Evolutionary conservation across 2,329 filamentous ascomycete genomes (phyloP), one percentile per base, ranked within the genome.

Genomic region (Nemania abortiva): DNA sequence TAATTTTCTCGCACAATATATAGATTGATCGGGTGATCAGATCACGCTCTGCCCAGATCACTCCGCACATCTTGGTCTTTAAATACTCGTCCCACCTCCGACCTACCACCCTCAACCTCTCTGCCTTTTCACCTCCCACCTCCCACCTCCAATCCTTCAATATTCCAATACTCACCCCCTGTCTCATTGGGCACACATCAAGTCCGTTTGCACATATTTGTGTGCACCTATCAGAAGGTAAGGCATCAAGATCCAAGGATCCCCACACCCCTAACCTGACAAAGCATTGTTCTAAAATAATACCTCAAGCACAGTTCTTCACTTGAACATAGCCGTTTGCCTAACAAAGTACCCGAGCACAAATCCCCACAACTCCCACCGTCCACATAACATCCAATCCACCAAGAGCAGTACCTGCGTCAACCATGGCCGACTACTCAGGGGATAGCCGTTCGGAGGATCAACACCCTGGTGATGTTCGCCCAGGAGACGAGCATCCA

Each of bases 151-250:
- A 7, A 47, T 27, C 42, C 42, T 6, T 2, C 34, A 37, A 11
- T 37, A 7, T n/a, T 18, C 18, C 18, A 47, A 20, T 47, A 7
- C 18, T 18, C 6, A 9, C 18, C 15, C 34, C 45, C 22, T 6
- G 20, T n/a, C 47, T 50, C 39, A 18, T n/a, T 9, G 18, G 6
- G 18, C 18, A 9, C 18, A 47, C n/a, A n/a, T 20, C n/a, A 9
- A 20, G n/a, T 6, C 42, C 5, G 6, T 47, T 18, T n/a, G n/a
- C n/a, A 20, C 2, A 7, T 37, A 37, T 37, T 37, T 11, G 11
- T n/a, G 31, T 29, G 31, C 29, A 24, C 9, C 27, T 50, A 4
- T 60, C 6, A 9, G 29, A 60, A 52, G 58, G 58, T 52, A 61
- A 61, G 45, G 24, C 45, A 39, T 31, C 45, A 11, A 9, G 13